Evolutionary conservation across 495 filamentous ascomycete species (phyloP).

Genomic region (Xylaria acuta): DNA sequence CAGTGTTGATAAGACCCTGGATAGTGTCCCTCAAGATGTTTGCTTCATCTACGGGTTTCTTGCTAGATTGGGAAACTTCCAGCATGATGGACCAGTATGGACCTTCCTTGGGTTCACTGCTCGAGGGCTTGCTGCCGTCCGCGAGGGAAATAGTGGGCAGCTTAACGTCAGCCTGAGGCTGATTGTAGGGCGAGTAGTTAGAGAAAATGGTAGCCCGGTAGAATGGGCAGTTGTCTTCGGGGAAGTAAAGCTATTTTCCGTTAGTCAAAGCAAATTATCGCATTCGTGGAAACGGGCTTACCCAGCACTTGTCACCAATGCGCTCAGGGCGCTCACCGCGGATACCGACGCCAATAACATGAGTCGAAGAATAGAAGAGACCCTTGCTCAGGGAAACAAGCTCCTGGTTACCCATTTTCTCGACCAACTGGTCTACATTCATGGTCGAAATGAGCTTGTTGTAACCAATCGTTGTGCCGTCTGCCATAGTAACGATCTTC

Average conservation of each 20-base stretch:
- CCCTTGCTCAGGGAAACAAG: conserved; percentile 83
- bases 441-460: conserved; percentile 94
- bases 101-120: conserved; percentile 73
- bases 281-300: conserved; percentile 46
- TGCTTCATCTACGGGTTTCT: conserved; percentile 89
- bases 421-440: conserved; percentile 88
- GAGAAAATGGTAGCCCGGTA: conserved; percentile 99
- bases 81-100: conserved; percentile 99
- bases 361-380: conserved; percentile 95
- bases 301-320: conserved; percentile 99
- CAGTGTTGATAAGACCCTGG: conserved; percentile 94
- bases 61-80: conserved; percentile 92
- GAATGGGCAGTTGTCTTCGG: conserved; percentile 98
- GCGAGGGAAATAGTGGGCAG: conserved; percentile 86
- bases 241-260: conserved; percentile 84
- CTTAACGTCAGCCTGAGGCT: conserved; percentile 80
- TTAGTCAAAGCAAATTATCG: conserved; percentile 30
- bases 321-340: conserved; percentile 91
- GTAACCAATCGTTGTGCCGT: conserved; percentile 91
- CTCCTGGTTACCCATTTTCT: conserved; percentile 86
- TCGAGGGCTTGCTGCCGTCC: conserved; percentile 77
- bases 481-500: conserved; percentile 81
- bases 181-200: conserved; percentile 99
- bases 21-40: conserved; percentile 89
- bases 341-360: conserved; percentile 95